A percentile compares a stretch with the other conserved stretches of the same genome.
These are phyloP conservation scores for Lagenaria siceraria DNA, from an alignment of 306 rosid genomes.

Conservation along the genomic window DNA sequence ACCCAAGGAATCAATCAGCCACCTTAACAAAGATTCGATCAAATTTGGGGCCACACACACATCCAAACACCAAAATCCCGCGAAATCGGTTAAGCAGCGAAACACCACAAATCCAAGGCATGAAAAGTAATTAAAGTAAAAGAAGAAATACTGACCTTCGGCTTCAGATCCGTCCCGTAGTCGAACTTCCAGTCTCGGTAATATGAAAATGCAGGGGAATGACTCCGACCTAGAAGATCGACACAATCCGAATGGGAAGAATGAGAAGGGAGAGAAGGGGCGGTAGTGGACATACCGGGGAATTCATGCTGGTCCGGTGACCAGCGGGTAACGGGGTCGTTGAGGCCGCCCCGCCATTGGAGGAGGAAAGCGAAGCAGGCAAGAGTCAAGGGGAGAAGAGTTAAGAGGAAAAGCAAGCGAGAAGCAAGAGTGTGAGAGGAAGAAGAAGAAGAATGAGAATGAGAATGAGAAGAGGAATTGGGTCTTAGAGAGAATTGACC, in stretches of 20 bases:
- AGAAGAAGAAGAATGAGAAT: constrained; percentile 1
- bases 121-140: neutral
- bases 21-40: neutral
- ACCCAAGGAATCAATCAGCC: neutral
- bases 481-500: constrained; percentile 40
- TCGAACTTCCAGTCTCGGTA: constrained; percentile 57
- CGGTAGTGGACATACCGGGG: constrained; percentile 49
- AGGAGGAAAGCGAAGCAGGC: constrained; percentile 75
- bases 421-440: constrained; percentile 29
- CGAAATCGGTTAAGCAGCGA: neutral
- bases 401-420: constrained; percentile 46
- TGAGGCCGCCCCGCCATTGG: constrained; percentile 89
- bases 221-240: constrained; percentile 25
- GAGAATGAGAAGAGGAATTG: constrained; percentile 15
- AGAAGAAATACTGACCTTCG: constrained; percentile 35
- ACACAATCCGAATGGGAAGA: constrained; percentile 40
- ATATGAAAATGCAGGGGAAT: constrained; percentile 57
- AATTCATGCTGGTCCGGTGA: constrained; percentile 49
- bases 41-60: neutral
- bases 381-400: constrained; percentile 55
- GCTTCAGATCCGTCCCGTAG: constrained; percentile 44
- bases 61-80: neutral
- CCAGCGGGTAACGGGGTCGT: constrained; percentile 69
- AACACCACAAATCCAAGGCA: neutral
- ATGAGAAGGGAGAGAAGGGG: constrained; percentile 17